Evolutionary conservation across 2,329 filamentous ascomycete species (phyloP).

Genomic region (Aspergillus tanneri): DNA sequence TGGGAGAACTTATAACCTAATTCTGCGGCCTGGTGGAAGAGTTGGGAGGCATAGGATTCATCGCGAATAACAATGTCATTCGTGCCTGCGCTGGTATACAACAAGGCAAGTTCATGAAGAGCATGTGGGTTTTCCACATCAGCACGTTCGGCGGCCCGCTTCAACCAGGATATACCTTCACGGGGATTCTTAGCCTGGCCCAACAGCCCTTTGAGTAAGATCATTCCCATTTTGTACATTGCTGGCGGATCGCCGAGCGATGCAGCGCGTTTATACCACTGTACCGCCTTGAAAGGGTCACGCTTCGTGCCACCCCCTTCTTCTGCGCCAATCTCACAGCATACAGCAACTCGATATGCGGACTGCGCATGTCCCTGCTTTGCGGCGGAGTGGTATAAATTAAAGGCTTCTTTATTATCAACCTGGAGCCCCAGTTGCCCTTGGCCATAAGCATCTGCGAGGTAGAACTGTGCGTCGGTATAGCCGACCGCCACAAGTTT

Average conservation of each 20-base stretch:
- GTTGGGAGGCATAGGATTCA: constrained; percentile 72
- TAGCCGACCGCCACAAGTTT: constrained; percentile 75
- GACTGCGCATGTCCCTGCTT: constrained; percentile 83
- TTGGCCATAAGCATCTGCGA: constrained; percentile 85
- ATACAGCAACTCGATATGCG: constrained; percentile 92
- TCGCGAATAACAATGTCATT: constrained; percentile 77
- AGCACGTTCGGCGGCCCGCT: constrained; percentile 83
- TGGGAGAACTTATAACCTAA: constrained; percentile 95
- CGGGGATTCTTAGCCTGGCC: constrained; percentile 78
- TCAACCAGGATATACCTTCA: constrained; percentile 89
- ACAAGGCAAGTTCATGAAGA: constrained; percentile 75
- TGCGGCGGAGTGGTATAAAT: constrained; percentile 87
- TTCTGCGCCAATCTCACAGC: constrained; percentile 93
- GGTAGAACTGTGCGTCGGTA: constrained; percentile 85
- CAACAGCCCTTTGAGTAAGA: constrained; percentile 87
- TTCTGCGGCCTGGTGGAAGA: constrained; percentile 83
- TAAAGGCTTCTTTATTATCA: constrained; percentile 90
- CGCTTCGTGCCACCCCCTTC: constrained; percentile 89
- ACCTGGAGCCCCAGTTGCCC: constrained; percentile 74
- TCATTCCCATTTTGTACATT: constrained; percentile 99
- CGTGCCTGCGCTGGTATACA: constrained; percentile 56
- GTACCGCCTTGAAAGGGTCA: constrained; percentile 89
- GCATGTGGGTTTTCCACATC: constrained; percentile 91
- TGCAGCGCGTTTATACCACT: constrained; percentile 96
- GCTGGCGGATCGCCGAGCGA: constrained; percentile 86